Evolutionary conservation across 345 rosid genomes (phyloP), one percentile per base, ranked within the genome.

Genomic region (Bruguiera sexangula): DNA sequence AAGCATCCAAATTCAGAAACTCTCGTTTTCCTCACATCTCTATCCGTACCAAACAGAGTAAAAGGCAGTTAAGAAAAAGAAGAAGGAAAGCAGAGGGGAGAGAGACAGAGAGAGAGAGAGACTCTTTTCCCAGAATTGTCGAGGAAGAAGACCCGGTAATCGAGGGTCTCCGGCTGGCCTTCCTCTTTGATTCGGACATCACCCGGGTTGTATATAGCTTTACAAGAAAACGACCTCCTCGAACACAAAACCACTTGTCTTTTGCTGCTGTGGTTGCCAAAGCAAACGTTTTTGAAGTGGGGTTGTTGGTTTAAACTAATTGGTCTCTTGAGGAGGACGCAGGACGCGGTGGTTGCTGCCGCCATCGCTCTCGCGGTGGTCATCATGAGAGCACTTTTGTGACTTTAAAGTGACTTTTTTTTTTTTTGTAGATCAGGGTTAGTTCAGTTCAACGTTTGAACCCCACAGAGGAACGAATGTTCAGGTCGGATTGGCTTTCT

Each of bases 151-250:
- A 89, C 88, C 1, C 97, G 82, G 80, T 89, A 89, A 67, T 92
- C 97, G 19, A 92, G 79, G 68, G 96, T 80, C 69, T 89, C 90
- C 9, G 94, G 84, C 73, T 78, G 87, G 30, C 97, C 96, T 71
- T 88, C 94, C 75, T 87, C 89, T 71, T 82, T 82, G 78, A 82
- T 79, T 75, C 72, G 80, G 60, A 86, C 78, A 76, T 83, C 73
- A 57, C 59, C 15, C 22, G 97, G 92, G 15, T 81, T 89, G 67
- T 89, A 79, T 1, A 86, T 80, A 10, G 93, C 88, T 3, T 46
- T 67, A 74, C 97, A 89, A 8, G 91, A 73, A 71, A 86, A 82
- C 36, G 76, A 77, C 82, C 89, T 81, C 73, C 78, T 85, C 9
- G 91, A 77, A 48, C 78, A 66, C 26, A 26, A 48, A 8, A 73